Evolutionary conservation across 768 basidiomycete genomes (phyloP).

Genomic region (Hericium coralloides): DNA sequence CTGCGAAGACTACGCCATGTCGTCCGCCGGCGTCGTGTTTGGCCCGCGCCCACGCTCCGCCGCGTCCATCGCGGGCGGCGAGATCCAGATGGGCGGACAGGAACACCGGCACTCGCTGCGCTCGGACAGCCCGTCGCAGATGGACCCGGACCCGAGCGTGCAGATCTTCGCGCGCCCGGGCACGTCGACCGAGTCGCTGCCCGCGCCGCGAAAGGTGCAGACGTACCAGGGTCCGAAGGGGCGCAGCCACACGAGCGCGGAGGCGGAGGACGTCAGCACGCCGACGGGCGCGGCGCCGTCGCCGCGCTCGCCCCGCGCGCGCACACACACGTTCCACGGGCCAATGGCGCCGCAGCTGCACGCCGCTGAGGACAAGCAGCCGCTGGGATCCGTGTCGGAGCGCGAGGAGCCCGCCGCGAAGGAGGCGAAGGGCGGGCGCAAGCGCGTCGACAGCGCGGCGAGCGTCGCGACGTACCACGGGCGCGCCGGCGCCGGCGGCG

Average conservation of each 20-base stretch:
- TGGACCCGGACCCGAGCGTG: constrained; percentile 67
- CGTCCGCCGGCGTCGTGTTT: constrained; percentile 1
- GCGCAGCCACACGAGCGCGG: not conserved
- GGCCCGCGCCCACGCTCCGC: constrained; percentile 4
- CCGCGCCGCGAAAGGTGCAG: constrained; percentile 20
- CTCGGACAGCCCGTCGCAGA: constrained; percentile 30
- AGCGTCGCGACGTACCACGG: constrained; percentile 55
- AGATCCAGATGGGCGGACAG: constrained; percentile 26
- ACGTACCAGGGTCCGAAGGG: not conserved
- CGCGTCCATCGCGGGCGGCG: constrained; percentile 19
- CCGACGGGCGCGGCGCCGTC: not conserved
- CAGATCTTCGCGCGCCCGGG: constrained; percentile 67
- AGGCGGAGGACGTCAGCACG: not conserved
- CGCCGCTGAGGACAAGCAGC: not conserved
- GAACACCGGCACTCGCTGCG: constrained; percentile 7
- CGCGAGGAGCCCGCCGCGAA: constrained; percentile 9
- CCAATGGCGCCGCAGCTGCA: not conserved
- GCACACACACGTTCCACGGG: constrained; percentile 11
- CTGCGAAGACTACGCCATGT: not conserved
- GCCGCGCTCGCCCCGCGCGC: constrained; percentile 1
- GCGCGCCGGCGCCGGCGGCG: constrained; percentile 41
- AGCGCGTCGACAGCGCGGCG: constrained; percentile 24
- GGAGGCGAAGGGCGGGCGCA: constrained; percentile 10
- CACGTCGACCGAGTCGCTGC: constrained; percentile 66
- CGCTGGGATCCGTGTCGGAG: constrained; percentile 8